Base-by-base conservation (phyloP, 1,284 basidiomycete species). In the Ceratobasidium sp. region DNA sequence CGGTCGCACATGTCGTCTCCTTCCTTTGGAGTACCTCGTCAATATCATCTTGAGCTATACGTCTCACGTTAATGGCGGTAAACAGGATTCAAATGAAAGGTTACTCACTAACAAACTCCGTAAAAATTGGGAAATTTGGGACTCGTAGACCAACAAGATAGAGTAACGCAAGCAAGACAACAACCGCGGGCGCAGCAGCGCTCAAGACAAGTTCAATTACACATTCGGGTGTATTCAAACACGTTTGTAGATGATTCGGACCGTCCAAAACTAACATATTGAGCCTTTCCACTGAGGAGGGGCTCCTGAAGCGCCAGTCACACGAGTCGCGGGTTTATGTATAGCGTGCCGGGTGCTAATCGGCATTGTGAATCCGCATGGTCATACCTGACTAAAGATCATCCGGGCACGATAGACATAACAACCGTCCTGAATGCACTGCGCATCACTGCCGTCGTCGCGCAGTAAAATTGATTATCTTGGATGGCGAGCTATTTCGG, bases 41-140 rank as follows among this genome's bases (percentile, higher is more conserved):
- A 28, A 43, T 21, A 43, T 69, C 64, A 9, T 69, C 64, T 12
- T 69, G 23, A 26, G 64, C 64, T 69, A n/a, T 23, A 30, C 34
- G 39, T 2, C 14, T 69, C 34, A 69, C 18, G 21, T 58, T 58
- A 57, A 6, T 43, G 46, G 55, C 14, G n/a, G 16, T 14, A 8
- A 58, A 6, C n/a, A n/a, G n/a, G n/a, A n/a, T n/a, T n/a, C n/a
- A 48, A 18, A 43, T 12, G 6, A 18, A 2, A 3, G 1, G 23
- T 30, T 10, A 70, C 65, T 70, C 26, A 70, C 65, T 32, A 26
- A 70, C 34, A 58, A 70, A 70, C 18, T 70, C 46, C 39, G 65
- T 70, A 46, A 70, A 70, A 58, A 70, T 70, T 1, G 65, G 9
- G 9, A 34, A 43, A 21, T 58, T 48, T 28, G 65, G 65, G 39